Conservation (phyloP, 768 basidiomycete genomes). For the Lactifluus pinguis region DNA sequence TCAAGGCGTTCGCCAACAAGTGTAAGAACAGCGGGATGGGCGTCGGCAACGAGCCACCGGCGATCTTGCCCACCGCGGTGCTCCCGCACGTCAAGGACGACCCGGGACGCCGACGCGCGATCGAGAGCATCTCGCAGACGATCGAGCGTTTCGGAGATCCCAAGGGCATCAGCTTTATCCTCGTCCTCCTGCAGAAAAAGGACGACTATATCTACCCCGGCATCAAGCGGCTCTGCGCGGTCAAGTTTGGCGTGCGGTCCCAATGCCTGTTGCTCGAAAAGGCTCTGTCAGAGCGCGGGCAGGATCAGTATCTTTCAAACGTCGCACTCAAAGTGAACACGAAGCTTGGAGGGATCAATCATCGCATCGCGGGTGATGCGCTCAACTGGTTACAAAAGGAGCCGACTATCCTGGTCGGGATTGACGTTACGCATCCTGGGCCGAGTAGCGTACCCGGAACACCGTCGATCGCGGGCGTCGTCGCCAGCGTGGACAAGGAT, state of each 20-base stretch:
- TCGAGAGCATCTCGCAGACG: conserved; percentile 30
- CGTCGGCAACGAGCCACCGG: conserved; percentile 32
- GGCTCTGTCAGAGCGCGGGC: conserved; percentile 46
- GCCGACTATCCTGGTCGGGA: conserved; percentile 77
- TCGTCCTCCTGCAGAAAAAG: conserved; percentile 56
- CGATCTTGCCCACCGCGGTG: conserved; percentile 28
- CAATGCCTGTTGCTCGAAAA: conserved; percentile 63
- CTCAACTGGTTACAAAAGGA: conserved; percentile 58
- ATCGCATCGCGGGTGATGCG: conserved; percentile 45
- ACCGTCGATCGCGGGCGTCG: conserved; percentile 78
- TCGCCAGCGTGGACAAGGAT: conserved; percentile 58
- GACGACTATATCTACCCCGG: conserved; percentile 78
- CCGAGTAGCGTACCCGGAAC: conserved; percentile 59
- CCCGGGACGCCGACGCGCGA: conserved; percentile 34
- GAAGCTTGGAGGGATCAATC: conserved; percentile 78
- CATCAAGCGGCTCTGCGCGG: conserved; percentile 69
- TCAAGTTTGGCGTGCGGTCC: conserved; percentile 65
- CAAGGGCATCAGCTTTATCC: conserved; percentile 49
- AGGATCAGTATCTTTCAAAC: conserved; percentile 78
- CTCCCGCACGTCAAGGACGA: conserved; percentile 30
- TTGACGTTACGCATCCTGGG: conserved; percentile 77
- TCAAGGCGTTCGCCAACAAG: conserved; percentile 47
- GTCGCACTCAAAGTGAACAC: conserved; percentile 76
- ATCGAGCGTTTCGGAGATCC: conserved; percentile 20
- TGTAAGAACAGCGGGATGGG: conserved; percentile 51